phyloP scores from a whole-genome alignment of 805 yeast species.

The Priceomyces melissophilus region DNA sequence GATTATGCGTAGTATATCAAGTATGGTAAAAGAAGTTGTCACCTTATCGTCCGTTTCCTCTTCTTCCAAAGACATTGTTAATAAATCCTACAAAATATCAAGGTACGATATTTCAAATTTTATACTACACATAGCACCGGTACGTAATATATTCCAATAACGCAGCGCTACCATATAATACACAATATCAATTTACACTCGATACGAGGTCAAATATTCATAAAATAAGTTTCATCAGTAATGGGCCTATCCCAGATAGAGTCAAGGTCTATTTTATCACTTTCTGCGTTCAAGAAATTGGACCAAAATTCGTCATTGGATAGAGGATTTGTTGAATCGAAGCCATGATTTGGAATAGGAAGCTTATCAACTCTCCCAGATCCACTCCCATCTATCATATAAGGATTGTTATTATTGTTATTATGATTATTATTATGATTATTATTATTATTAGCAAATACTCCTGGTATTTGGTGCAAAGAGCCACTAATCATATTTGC shows the following conservation, averaged over 20 bases:
- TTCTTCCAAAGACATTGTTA: constrained; percentile 3
- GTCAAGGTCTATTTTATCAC: constrained; percentile 32
- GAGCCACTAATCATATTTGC: too few species aligned
- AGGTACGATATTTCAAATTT: background rate
- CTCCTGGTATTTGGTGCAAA: too few species aligned
- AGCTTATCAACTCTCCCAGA: too few species aligned
- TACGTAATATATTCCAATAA: background rate
- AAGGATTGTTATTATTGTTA: too few species aligned
- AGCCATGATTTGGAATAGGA: too few species aligned
- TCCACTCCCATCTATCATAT: too few species aligned
- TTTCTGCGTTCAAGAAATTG: constrained; percentile 42
- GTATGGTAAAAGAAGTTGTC: constrained; percentile 18
- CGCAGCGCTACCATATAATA: too few species aligned
- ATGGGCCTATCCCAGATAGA: constrained; percentile 10
- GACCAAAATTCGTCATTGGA: constrained; percentile 70
- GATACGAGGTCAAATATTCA: constrained; percentile 7
- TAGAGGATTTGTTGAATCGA: too few species aligned
- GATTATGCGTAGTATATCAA: constrained; percentile 43
- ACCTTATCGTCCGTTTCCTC: constrained; percentile 1
- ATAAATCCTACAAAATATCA: background rate
- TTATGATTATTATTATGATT: too few species aligned
- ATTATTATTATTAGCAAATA: too few species aligned
- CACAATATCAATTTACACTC: too few species aligned
- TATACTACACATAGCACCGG: constrained; percentile 1
- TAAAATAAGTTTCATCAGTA: constrained; percentile 27